Base-by-base conservation (phyloP, 176 grass and related monocot genomes). In the Coix lacrymajobi region DNA sequence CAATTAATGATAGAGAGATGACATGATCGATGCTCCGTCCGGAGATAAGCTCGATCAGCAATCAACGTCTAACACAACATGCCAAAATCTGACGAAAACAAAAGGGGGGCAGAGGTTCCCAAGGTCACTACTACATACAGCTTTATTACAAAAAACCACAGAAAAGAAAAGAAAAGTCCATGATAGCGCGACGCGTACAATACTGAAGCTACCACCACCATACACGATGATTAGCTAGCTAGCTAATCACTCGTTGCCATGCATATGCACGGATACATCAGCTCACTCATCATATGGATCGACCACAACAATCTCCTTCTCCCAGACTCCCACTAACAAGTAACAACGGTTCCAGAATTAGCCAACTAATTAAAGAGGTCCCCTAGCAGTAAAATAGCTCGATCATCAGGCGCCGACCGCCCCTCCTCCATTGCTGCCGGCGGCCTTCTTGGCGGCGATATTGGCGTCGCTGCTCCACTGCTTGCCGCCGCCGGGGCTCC, bases 101-200 rank as follows among this genome's bases (percentile, higher is more conserved):
- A 86, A 85, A 81, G 26, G 36, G 56, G 5, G 0, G 1, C 4
- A 54, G 49, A 52, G 49, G 49, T 3, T 52, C 49, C 25, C 56
- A 70, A 22, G 8, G 5, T 15, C 20, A 29, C 43, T 29, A 29
- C 25, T 62, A 62, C 22, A 8, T 73, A 54, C 46, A 25, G 8
- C 45, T 57, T 89, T 86, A 77, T 89, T 82, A 82, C 78, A 89
- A 85, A 89, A 85, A 89, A 65, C 44, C 36, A 54, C 1, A 54
- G 34, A 65, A 8, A 85, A 9, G 7, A 22, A 54, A 49, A 49
- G 4, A 19, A 57, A 63, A 77, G 20, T 22, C 57, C 66, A 46
- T 54, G 62, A 28, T 25, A 58, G 22, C 56, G 8, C 68, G 39
- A 71, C 22, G 41, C 77, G 29, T 62, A 30, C 22, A 48, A 54